Evolutionary conservation across 2,329 filamentous ascomycete species (phyloP).

Genomic region (Penicillium vulpinum): DNA sequence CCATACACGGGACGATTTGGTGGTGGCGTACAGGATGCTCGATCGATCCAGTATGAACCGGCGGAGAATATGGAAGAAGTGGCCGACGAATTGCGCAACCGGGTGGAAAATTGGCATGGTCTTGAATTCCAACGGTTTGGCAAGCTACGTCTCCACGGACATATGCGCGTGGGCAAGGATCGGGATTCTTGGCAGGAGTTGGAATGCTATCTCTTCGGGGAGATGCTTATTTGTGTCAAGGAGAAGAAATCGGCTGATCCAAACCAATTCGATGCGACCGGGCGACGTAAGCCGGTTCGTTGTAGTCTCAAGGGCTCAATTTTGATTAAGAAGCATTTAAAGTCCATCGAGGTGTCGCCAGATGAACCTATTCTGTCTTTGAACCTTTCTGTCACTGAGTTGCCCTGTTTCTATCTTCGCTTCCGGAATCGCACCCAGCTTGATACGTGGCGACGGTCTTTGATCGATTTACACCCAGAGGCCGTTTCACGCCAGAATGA

Average conservation of each 20-base stretch:
- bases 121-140: conserved; percentile 91
- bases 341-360: conserved; percentile 71
- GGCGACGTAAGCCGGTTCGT: conserved; percentile 65
- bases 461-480: conserved; percentile 79
- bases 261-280: conserved; percentile 62
- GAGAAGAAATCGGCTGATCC: conserved; percentile 73
- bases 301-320: conserved; percentile 97
- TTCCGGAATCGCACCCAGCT: conserved; percentile 79
- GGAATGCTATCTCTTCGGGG: conserved; percentile 93
- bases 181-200: conserved; percentile 95
- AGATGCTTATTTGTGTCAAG: conserved; percentile 99
- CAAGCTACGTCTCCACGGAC: conserved; percentile 84
- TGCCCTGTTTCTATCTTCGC: conserved; percentile 90
- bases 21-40: conserved; percentile 49
- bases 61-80: conserved; percentile 77
- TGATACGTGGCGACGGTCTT: conserved; percentile 84
- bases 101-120: conserved; percentile 99
- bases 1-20: conserved; percentile 54
- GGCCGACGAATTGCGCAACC: conserved; percentile 76
- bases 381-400: conserved; percentile 84
- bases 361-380: conserved; percentile 86
- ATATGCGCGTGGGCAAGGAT: conserved; percentile 91
- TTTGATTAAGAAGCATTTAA: conserved; percentile 95
- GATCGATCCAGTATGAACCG: conserved; percentile 71
- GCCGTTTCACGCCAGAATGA: conserved; percentile 64